phyloP scores from a whole-genome alignment of 75 land plant species.

The Pinus tabuliformis region DNA sequence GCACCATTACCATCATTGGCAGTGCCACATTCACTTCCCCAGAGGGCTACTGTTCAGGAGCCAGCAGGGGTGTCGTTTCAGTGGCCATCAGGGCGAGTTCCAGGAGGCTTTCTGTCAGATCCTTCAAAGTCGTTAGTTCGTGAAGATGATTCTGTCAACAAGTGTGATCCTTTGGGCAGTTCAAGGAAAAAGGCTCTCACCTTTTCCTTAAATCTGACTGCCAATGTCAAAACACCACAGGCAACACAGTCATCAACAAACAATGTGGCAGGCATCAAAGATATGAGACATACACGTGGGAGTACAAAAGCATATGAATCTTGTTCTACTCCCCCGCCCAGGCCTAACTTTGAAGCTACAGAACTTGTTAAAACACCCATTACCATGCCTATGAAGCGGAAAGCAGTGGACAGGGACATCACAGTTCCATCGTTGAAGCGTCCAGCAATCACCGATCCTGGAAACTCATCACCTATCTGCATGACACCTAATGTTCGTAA shows the following conservation, averaged over 20 bases:
- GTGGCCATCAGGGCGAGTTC: conserved; percentile 84
- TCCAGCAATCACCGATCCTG: conserved; percentile 42
- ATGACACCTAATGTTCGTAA: conserved; percentile 40
- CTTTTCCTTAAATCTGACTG: conserved; percentile 41
- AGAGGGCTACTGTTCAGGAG: conserved; percentile 52
- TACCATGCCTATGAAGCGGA: conserved; percentile 66
- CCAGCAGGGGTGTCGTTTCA: conserved; percentile 31
- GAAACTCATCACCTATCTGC: conserved; percentile 37
- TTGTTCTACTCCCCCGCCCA: conserved; percentile 8
- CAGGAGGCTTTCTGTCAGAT: conserved; percentile 52
- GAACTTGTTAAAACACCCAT: conserved; percentile 52
- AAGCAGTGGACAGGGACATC: conserved; percentile 60
- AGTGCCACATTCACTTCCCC: conserved; percentile 37
- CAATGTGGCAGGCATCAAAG: conserved; percentile 9
- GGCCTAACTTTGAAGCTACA: conserved; percentile 17
- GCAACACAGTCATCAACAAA: conserved; percentile 15
- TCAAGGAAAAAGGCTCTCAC: conserved; percentile 53
- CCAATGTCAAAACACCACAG: conserved; percentile 23
- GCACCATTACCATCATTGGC: conserved; percentile 76
- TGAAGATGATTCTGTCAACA: conserved; percentile 41
- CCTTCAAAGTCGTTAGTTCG: conserved; percentile 18
- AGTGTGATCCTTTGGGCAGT: conserved; percentile 29
- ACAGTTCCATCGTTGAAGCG: conserved; percentile 49
- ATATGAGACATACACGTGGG: conserved; percentile 12
- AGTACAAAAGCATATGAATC: conserved; percentile 13